These are phyloP conservation scores for Hypsizygus ulmarius DNA, from an alignment of 1,284 basidiomycete species.

Conservation along the genomic window DNA sequence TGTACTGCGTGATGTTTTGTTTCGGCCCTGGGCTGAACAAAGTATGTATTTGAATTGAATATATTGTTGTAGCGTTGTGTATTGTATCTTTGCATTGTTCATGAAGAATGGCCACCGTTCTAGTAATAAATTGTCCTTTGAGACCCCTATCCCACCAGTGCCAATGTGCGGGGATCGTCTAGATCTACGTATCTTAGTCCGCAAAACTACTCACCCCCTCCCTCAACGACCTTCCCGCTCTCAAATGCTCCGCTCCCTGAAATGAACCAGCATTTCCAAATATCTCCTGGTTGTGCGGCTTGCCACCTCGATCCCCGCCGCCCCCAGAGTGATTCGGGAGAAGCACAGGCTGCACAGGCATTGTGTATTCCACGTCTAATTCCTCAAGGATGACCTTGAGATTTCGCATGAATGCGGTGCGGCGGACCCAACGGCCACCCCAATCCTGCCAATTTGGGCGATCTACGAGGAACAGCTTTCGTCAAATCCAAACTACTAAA, in stretches of 20 bases:
- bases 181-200: too few relatives aligned
- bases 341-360: slow-evolving; percentile 71
- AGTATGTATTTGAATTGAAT: too few relatives aligned
- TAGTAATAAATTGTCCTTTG: too few relatives aligned
- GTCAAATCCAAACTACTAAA: not conserved
- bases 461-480: slow-evolving; percentile 37
- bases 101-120: too few relatives aligned
- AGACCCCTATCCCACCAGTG: too few relatives aligned
- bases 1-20: too few relatives aligned
- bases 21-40: too few relatives aligned
- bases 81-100: too few relatives aligned
- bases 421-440: slow-evolving; percentile 74
- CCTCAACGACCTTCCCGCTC: slow-evolving; percentile 11
- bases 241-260: slow-evolving; percentile 2
- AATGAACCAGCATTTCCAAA: slow-evolving; percentile 17
- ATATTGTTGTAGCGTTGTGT: too few relatives aligned
- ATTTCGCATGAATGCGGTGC: slow-evolving; percentile 70
- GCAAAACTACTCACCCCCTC: slow-evolving; percentile 15
- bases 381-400: slow-evolving; percentile 70
- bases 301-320: not conserved
- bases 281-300: not conserved
- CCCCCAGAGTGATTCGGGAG: slow-evolving; percentile 30
- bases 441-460: slow-evolving; percentile 86
- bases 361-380: slow-evolving; percentile 65
- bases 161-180: too few relatives aligned